A percentile compares a stretch with the other conserved stretches of the same genome.
Conservation (phyloP, 1,284 basidiomycete genomes). For the Cutaneotrichosporon cutaneum region DNA sequence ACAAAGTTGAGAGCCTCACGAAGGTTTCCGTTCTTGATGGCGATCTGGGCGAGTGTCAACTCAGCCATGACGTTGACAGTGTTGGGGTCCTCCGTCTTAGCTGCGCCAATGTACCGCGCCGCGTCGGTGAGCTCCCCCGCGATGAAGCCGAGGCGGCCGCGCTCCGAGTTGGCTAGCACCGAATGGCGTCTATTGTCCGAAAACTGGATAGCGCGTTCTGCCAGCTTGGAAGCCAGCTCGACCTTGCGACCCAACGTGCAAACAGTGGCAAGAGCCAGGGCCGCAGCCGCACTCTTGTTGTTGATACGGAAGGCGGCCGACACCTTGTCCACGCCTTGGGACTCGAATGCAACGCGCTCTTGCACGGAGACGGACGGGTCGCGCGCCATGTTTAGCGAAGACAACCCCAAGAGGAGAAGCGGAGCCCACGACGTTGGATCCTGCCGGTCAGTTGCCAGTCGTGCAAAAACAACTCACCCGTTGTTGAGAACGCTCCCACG, state of each 20-base stretch:
- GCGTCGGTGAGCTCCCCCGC: slow-evolving; percentile 65
- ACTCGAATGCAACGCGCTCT: slow-evolving; percentile 37
- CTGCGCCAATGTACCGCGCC: slow-evolving; percentile 69
- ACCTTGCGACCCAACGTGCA: slow-evolving; percentile 38
- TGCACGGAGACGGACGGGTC: slow-evolving; percentile 57
- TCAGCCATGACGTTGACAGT: slow-evolving; percentile 66
- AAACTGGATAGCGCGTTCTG: slow-evolving; percentile 87
- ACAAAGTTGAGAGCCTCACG: slow-evolving; percentile 66
- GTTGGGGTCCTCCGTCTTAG: slow-evolving; percentile 66
- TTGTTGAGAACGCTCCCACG: slow-evolving; percentile 82
- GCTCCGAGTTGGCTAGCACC: slow-evolving; percentile 74
- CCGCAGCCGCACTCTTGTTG: slow-evolving; percentile 42
- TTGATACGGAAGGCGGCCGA: slow-evolving; percentile 46
- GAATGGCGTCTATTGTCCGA: slow-evolving; percentile 79
- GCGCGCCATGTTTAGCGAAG: slow-evolving; percentile 76
- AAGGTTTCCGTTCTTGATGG: slow-evolving; percentile 74
- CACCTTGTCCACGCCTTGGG: slow-evolving; percentile 39
- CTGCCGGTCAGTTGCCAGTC: slow-evolving; percentile 51
- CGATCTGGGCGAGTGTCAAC: slow-evolving; percentile 81
- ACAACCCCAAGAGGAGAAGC: slow-evolving; percentile 74
- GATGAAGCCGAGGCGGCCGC: slow-evolving; percentile 72
- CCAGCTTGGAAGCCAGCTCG: slow-evolving; percentile 75
- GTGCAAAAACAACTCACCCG: slow-evolving; percentile 64
- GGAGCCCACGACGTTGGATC: slow-evolving; percentile 74
- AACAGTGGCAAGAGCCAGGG: slow-evolving; percentile 38